Evolutionary conservation across 2,329 filamentous ascomycete genomes (phyloP).

Genomic region (Aspergillus alliaceus): DNA sequence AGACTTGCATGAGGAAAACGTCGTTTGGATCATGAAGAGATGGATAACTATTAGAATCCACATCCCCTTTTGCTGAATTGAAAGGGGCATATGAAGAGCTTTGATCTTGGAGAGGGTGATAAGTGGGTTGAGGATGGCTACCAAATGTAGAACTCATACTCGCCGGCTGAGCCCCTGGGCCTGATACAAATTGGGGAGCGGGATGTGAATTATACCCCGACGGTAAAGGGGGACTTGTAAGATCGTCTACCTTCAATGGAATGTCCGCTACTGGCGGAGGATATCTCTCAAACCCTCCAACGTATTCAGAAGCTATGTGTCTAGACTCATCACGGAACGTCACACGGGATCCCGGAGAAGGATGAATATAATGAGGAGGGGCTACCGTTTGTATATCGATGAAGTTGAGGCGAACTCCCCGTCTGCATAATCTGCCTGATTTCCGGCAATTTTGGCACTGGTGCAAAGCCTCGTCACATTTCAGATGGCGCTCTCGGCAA

Average conservation of each 20-base stretch:
- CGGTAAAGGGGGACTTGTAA: slow-evolving; percentile 9
- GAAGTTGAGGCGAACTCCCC: slow-evolving; percentile 86
- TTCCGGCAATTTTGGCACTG: slow-evolving; percentile 80
- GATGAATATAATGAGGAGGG: slow-evolving; percentile 61
- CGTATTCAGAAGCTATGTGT: slow-evolving; percentile 86
- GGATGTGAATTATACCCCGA: slow-evolving; percentile 22
- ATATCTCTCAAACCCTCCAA: slow-evolving; percentile 75
- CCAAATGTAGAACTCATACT: slow-evolving; percentile 27
- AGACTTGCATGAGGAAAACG: slow-evolving; percentile 85
- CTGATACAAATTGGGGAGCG: slow-evolving; percentile 50
- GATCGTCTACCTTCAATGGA: slow-evolving; percentile 19
- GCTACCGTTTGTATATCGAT: slow-evolving; percentile 76
- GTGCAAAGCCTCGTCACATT: slow-evolving; percentile 76
- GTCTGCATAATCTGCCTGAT: slow-evolving; percentile 80
- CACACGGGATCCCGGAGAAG: slow-evolving; percentile 67
- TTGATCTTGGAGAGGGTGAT: slow-evolving; percentile 31
- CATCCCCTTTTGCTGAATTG: slow-evolving; percentile 37
- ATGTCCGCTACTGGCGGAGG: slow-evolving; percentile 52
- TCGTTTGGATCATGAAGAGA: slow-evolving; percentile 75
- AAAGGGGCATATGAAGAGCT: slow-evolving; percentile 36
- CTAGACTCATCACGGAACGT: slow-evolving; percentile 86
- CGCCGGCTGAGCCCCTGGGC: slow-evolving; percentile 45
- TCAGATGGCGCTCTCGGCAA: slow-evolving; percentile 84
- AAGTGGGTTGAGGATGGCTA: slow-evolving; percentile 22
- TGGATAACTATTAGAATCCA: slow-evolving; percentile 53